Percentiles rank a stretch among this genome's conserved stretches.
Conservation (phyloP, 495 filamentous ascomycete genomes). For the Aspergillus panamensis region DNA sequence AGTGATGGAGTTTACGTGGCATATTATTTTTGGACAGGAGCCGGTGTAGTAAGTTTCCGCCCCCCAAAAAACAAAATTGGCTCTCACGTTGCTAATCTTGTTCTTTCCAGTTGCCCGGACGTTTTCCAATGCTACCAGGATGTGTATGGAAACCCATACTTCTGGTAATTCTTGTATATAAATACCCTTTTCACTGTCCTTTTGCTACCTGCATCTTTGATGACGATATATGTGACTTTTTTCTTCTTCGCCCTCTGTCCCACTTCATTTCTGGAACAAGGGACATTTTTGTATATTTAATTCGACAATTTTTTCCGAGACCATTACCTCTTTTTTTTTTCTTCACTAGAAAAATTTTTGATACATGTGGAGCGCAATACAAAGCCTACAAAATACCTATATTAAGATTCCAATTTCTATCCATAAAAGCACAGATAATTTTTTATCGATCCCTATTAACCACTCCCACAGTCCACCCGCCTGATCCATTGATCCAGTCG, state of each 20-base stretch:
- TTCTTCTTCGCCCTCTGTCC: conserved; percentile 3
- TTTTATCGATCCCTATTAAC: no score
- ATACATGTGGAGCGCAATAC: neutral
- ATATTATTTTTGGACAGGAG: conserved; percentile 52
- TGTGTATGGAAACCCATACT: conserved; percentile 39
- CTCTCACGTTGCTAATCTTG: neutral
- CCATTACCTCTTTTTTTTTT: neutral
- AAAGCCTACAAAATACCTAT: no score
- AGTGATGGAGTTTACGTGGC: conserved; percentile 54
- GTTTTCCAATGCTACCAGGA: conserved; percentile 45
- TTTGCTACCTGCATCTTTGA: conserved; percentile 4
- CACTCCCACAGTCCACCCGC: no score
- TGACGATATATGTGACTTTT: conserved; percentile 15
- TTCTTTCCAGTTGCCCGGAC: conserved; percentile 42
- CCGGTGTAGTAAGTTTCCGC: conserved; percentile 43
- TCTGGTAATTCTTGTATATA: conserved; percentile 25
- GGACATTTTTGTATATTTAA: neutral
- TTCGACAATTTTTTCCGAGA: neutral
- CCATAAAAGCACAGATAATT: no score
- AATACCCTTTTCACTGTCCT: conserved; percentile 3
- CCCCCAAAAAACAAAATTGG: no score
- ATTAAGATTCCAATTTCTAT: no score
- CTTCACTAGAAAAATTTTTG: neutral
- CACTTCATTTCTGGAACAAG: neutral
- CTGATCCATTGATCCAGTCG: no score